Conservation (phyloP, 345 rosid genomes). For the Melastoma malabathricum region DNA sequence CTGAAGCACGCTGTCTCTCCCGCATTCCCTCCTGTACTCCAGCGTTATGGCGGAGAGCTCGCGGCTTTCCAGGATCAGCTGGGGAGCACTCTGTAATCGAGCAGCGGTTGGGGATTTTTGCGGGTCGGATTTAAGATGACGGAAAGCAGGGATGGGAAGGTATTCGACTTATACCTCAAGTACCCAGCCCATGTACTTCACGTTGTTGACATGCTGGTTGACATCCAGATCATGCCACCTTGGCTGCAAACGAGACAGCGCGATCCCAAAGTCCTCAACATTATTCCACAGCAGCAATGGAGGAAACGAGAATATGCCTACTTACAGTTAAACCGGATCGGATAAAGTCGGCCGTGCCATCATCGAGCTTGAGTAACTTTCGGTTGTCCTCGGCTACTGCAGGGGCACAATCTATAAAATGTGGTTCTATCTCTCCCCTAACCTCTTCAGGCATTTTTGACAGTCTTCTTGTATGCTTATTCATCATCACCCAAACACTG, state of each 20-base stretch:
- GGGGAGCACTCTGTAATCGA: slow-evolving; percentile 75
- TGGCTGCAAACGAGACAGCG: slow-evolving; percentile 42
- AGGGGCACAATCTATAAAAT: slow-evolving; percentile 58
- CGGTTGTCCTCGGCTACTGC: slow-evolving; percentile 70
- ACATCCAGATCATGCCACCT: slow-evolving; percentile 94
- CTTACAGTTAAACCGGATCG: slow-evolving; percentile 79
- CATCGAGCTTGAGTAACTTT: slow-evolving; percentile 79
- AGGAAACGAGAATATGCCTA: neutral
- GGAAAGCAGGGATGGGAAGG: slow-evolving; percentile 1
- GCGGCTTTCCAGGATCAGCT: slow-evolving; percentile 62
- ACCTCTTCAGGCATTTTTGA: slow-evolving; percentile 92
- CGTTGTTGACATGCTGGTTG: slow-evolving; percentile 98
- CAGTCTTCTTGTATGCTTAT: slow-evolving; percentile 79
- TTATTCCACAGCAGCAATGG: neutral
- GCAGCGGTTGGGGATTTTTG: neutral
- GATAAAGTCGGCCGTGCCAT: slow-evolving; percentile 56
- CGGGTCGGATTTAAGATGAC: neutral
- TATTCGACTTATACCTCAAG: slow-evolving; percentile 48
- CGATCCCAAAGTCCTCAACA: neutral
- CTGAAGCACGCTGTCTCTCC: slow-evolving; percentile 80
- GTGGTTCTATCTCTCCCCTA: slow-evolving; percentile 71
- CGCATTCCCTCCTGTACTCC: slow-evolving; percentile 96
- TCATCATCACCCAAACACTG: slow-evolving; percentile 99
- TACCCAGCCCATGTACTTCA: slow-evolving; percentile 94
- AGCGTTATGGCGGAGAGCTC: slow-evolving; percentile 67